Evolutionary conservation across 768 basidiomycete species (phyloP), one percentile per base, ranked within the genome.

Genomic region (Hygrophoropsis aurantiaca): DNA sequence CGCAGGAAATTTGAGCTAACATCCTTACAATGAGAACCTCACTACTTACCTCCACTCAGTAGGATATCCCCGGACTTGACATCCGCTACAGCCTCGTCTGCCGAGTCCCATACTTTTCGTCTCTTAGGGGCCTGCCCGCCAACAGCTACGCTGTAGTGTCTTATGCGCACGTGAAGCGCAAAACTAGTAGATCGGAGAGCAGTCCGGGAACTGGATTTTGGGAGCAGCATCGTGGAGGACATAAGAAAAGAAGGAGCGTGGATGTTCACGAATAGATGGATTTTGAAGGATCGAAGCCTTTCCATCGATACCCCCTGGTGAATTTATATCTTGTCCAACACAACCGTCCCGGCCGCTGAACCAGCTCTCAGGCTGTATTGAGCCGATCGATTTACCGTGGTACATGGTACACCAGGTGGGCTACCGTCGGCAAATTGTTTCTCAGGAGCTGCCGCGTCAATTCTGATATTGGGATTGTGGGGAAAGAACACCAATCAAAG

Each of bases 41-140:
- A 8, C 21, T 19, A 42, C 23, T 45, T 79, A 90, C 89, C 89
- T 72, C 84, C 88, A 53, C 84, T 85, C 19, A 92, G 72, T 19
- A 94, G 55, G 24, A 79, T 71, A 46, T 85, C 80, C 6, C 88
- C 88, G 3, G 84, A 83, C 68, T 86, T 83, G 59, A 94, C 73
- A 57, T 88, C 90, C 58, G 77, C 73, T 47, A 94, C 77, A 2
- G 90, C 91, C 45, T 86, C 85, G 40, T 90, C 88, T 0, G 75
- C 83, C 7, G 82, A 84, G 27, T 69, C 68, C 81, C 83, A 92
- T 11, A 93, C 74, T 66, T 93, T 87, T 49, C 54, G 58, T 57
- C 58, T 66, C 24, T 57, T 59, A 3, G 68, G 69, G 13, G 64
- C 58, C 18, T 52, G 58, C 16, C 30, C 46, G 32, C 51, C 7